These are phyloP conservation scores for Heterobasidion occidentale DNA, from an alignment of 1,284 basidiomycete species.

Conservation along the genomic window DNA sequence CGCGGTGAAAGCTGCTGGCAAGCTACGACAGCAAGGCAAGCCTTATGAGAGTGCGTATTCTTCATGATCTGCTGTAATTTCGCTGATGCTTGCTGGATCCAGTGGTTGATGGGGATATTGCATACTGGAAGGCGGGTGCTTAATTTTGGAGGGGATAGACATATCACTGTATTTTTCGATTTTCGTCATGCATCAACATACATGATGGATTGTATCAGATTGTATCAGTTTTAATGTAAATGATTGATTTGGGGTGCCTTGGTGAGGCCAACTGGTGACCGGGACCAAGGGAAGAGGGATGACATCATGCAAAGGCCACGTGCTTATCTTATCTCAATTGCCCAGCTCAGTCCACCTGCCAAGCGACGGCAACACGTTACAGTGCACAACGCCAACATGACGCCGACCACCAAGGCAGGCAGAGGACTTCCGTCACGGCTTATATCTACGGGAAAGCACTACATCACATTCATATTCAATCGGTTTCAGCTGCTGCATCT, in stretches of 20 bases:
- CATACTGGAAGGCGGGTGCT: constrained; percentile 3
- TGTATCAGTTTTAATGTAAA: background rate
- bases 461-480: background rate
- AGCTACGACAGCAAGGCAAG: constrained; percentile 94
- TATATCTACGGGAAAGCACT: background rate
- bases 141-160: background rate
- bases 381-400: background rate
- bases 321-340: background rate
- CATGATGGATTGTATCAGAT: background rate
- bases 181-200: background rate
- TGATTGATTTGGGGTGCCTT: background rate
- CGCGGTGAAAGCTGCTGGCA: constrained; percentile 93
- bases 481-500: background rate
- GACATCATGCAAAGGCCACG: background rate
- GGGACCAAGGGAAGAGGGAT: no score
- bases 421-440: background rate
- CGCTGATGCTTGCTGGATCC: background rate
- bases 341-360: background rate
- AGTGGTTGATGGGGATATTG: background rate
- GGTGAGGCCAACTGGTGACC: no score
- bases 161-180: background rate
- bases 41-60: constrained; percentile 78
- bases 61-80: background rate
- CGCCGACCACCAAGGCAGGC: no score
- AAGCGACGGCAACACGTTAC: background rate